phyloP scores from a whole-genome alignment of 2,329 filamentous ascomycete genomes.

The Aspergillus novoparasiticus region DNA sequence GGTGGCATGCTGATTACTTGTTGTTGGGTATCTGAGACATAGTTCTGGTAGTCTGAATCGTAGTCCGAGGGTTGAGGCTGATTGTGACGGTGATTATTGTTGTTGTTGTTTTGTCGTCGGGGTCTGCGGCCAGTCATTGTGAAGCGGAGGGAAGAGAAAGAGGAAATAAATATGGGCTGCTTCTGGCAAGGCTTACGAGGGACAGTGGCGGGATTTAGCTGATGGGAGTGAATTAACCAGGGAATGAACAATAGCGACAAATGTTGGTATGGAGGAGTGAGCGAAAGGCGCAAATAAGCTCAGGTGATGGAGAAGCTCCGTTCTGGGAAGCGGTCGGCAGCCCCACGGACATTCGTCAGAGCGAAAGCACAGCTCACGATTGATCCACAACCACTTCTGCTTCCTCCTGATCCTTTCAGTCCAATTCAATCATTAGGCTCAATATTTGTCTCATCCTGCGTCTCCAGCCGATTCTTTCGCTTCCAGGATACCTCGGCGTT shows the following conservation, averaged over 20 bases:
- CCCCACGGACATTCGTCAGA: conserved; percentile 3
- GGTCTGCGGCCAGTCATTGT: conserved; percentile 37
- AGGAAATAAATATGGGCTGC: background rate
- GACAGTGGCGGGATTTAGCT: background rate
- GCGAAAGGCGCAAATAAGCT: conserved; percentile 9
- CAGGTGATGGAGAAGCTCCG: conserved; percentile 12
- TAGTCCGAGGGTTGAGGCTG: conserved; percentile 54
- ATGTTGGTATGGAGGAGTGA: conserved; percentile 5
- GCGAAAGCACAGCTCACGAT: background rate
- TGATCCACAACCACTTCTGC: background rate
- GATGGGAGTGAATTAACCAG: background rate
- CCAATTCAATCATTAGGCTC: background rate
- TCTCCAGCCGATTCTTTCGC: background rate
- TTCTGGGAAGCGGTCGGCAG: conserved; percentile 21
- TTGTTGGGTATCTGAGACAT: conserved; percentile 43
- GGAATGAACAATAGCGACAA: conserved; percentile 5
- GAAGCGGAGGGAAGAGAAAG: background rate
- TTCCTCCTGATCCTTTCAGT: background rate
- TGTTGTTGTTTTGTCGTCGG: conserved; percentile 33
- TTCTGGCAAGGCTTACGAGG: conserved; percentile 4
- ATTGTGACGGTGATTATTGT: conserved; percentile 25
- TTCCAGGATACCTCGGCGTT: background rate
- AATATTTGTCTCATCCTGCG: background rate
- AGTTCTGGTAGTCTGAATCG: conserved; percentile 64
- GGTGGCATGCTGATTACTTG: conserved; percentile 41